Conservation (phyloP, 192 early-diverging fungal genomes). For the Mortierella antarctica region DNA sequence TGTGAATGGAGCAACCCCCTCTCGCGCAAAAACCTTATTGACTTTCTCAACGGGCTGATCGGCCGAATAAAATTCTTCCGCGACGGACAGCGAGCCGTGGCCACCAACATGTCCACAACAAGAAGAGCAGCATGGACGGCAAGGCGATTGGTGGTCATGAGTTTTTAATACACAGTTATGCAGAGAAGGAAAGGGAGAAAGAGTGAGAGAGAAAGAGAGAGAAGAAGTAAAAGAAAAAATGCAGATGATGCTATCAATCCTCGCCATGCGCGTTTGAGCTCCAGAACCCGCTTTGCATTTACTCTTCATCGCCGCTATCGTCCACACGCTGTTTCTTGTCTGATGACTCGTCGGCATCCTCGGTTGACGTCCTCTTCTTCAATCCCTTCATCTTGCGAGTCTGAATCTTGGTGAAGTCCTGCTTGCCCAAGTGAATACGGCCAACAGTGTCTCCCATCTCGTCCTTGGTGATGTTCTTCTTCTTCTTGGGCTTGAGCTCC, state of each 20-base stretch:
- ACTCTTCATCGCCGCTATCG: constrained; percentile 53
- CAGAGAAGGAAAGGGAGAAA: not conserved
- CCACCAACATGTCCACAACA: not conserved
- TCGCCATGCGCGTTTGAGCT: not conserved
- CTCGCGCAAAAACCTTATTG: no score
- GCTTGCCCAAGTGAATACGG: constrained; percentile 91
- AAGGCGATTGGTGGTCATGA: not conserved
- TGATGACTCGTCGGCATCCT: constrained; percentile 29
- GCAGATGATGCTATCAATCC: not conserved
- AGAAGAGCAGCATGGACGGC: not conserved
- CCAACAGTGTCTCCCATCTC: constrained; percentile 94
- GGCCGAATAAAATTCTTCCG: no score
- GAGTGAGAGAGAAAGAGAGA: not conserved
- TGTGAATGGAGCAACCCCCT: no score
- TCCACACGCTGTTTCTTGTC: constrained; percentile 58
- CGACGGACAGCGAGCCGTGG: no score
- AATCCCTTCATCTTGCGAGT: constrained; percentile 99
- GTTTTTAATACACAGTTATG: not conserved
- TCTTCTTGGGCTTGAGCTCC: constrained; percentile 86
- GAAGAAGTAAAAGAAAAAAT: not conserved
- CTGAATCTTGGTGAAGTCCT: constrained; percentile 93
- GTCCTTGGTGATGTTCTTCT: constrained; percentile 92
- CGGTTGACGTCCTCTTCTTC: constrained; percentile 68
- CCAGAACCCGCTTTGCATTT: constrained; percentile 1
- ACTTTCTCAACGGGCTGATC: no score